A percentile compares a stretch with the other conserved stretches of the same genome.
These are phyloP conservation scores for Hypholoma sublateritium DNA, from an alignment of 768 basidiomycete genomes.

Conservation along the genomic window DNA sequence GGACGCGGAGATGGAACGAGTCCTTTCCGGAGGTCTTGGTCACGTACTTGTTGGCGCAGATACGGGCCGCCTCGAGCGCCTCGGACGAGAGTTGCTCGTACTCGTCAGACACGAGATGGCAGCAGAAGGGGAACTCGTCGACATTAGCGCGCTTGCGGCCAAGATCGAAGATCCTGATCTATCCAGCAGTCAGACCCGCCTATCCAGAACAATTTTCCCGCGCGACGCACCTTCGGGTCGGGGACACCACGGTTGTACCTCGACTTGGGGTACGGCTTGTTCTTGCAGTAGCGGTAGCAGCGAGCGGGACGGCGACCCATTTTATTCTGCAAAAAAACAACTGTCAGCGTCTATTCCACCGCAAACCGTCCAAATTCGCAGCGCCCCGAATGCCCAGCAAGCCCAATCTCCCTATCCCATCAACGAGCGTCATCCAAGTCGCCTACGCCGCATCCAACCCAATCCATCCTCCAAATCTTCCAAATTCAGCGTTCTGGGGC, in stretches of 20 bases:
- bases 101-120: constrained; percentile 95
- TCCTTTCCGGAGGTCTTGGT: constrained; percentile 98
- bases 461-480: constrained; percentile 12
- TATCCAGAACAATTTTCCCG: not conserved
- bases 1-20: constrained; percentile 96
- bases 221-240: constrained; percentile 75
- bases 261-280: constrained; percentile 97
- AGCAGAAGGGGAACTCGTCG: constrained; percentile 98
- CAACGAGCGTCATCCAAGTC: constrained; percentile 17
- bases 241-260: constrained; percentile 99
- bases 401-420: not conserved
- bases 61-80: constrained; percentile 97
- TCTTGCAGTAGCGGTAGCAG: constrained; percentile 99
- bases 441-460: constrained; percentile 10
- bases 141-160: constrained; percentile 95
- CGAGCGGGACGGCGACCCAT: constrained; percentile 99
- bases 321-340: constrained; percentile 26
- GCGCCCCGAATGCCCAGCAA: not conserved
- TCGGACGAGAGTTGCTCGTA: constrained; percentile 96
- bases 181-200: not conserved
- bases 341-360: constrained; percentile 6
- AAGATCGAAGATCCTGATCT: constrained; percentile 97
- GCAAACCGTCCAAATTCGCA: not conserved
- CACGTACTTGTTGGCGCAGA: constrained; percentile 99
- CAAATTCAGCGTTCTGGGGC: constrained; percentile 7